Conservation (phyloP, 1,284 basidiomycete species). For the Ceratobasidium sp. region DNA sequence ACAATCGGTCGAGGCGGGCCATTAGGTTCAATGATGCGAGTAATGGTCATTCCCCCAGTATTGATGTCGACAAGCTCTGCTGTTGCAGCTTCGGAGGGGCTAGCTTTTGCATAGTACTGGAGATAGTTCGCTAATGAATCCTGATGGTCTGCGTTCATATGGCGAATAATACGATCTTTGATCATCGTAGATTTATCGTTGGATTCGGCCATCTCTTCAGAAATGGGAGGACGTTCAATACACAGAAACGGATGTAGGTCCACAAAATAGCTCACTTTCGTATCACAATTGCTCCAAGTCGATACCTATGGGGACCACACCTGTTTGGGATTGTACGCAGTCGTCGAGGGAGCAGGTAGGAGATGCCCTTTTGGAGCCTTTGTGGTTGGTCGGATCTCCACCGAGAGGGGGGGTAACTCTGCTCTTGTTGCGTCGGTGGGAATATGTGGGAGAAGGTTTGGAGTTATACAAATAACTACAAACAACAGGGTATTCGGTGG, state of each 20-base stretch:
- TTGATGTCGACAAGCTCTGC: conserved; percentile 41
- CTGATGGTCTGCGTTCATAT: conserved; percentile 41
- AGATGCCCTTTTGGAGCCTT: too few species aligned
- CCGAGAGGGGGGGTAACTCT: background rate
- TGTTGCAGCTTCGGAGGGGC: conserved; percentile 22
- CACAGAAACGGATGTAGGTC: background rate
- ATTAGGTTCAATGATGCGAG: conserved; percentile 20
- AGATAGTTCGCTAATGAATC: conserved; percentile 33
- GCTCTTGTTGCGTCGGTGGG: background rate
- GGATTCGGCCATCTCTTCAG: conserved; percentile 5
- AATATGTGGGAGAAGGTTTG: background rate
- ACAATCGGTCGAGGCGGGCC: conserved; percentile 28
- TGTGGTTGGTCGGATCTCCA: too few species aligned
- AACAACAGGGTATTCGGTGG: background rate
- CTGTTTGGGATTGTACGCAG: too few species aligned
- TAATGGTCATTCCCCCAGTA: conserved; percentile 37
- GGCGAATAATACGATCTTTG: conserved; percentile 41
- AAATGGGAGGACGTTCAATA: background rate
- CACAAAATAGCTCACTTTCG: background rate
- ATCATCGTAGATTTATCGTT: background rate
- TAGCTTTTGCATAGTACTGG: conserved; percentile 22
- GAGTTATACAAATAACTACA: background rate
- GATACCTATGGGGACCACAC: too few species aligned
- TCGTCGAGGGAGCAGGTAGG: too few species aligned
- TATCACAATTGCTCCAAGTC: too few species aligned